Percentiles rank a stretch among this genome's conserved stretches.
These are phyloP conservation scores for Scheffersomyces illinoinensis DNA, from an alignment of 1,139 yeast genomes.

Conservation along the genomic window DNA sequence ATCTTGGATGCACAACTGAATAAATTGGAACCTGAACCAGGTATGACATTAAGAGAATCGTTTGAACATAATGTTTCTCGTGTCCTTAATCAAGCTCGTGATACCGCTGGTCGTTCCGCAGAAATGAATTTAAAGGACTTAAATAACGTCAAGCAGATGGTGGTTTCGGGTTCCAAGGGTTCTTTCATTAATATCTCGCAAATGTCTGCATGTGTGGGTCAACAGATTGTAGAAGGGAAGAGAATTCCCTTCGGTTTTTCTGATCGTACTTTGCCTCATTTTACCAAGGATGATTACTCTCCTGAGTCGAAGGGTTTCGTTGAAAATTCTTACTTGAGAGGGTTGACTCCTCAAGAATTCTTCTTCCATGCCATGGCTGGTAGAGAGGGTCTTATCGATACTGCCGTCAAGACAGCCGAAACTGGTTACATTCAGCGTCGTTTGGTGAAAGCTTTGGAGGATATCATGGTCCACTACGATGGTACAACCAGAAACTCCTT, in stretches of 20 bases:
- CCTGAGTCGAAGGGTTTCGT: slow-evolving; percentile 98
- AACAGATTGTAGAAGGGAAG: slow-evolving; percentile 99
- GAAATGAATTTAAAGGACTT: slow-evolving; percentile 92
- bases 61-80: slow-evolving; percentile 97
- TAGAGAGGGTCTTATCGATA: slow-evolving; percentile 99
- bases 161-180: slow-evolving; percentile 98
- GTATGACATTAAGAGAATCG: slow-evolving; percentile 98
- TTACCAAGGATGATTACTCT: slow-evolving; percentile 96
- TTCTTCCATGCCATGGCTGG: slow-evolving; percentile 99
- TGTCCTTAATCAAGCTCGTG: slow-evolving; percentile 97
- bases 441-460: slow-evolving; percentile 96
- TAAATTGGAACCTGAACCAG: slow-evolving; percentile 90
- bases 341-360: slow-evolving; percentile 97
- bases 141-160: slow-evolving; percentile 98
- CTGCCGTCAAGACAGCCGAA: slow-evolving; percentile 98
- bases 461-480: slow-evolving; percentile 98
- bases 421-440: slow-evolving; percentile 99
- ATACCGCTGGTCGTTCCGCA: slow-evolving; percentile 98
- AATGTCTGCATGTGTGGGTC: slow-evolving; percentile 99
- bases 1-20: slow-evolving; percentile 90
- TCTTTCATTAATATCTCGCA: slow-evolving; percentile 98
- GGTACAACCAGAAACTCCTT: slow-evolving; percentile 97
- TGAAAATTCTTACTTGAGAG: slow-evolving; percentile 95
- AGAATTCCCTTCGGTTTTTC: slow-evolving; percentile 98
- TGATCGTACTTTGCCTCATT: slow-evolving; percentile 96